These are phyloP conservation scores for Coemansia sp. DNA, from an alignment of 192 early-diverging fungal species.

Conservation along the genomic window DNA sequence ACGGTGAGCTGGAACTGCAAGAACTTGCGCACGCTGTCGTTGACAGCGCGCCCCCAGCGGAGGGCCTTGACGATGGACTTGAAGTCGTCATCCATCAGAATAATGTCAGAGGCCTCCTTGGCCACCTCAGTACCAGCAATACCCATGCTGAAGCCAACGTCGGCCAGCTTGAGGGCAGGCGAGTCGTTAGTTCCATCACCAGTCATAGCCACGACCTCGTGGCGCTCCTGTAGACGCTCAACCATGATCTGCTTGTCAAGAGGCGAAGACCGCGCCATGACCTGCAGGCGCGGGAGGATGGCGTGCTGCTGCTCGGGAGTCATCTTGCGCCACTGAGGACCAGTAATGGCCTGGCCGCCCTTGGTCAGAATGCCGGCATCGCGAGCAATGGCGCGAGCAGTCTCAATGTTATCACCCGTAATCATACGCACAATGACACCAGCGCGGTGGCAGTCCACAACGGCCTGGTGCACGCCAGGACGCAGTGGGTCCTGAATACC, in stretches of 20 bases:
- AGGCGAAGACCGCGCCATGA: constrained; percentile 92
- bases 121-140: constrained; percentile 99
- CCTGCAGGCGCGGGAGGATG: constrained; percentile 89
- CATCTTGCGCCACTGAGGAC: constrained; percentile 88
- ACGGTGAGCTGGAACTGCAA: constrained; percentile 99
- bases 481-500: constrained; percentile 98
- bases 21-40: constrained; percentile 97
- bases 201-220: constrained; percentile 96
- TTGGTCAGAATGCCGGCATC: constrained; percentile 77
- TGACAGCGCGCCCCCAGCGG: constrained; percentile 95
- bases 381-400: constrained; percentile 94
- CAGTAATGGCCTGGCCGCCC: constrained; percentile 92
- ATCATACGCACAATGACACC: constrained; percentile 98
- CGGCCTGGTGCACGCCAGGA: constrained; percentile 90
- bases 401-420: constrained; percentile 96
- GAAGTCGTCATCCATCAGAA: constrained; percentile 99
- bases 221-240: constrained; percentile 78
- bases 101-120: constrained; percentile 97
- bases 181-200: constrained; percentile 99
- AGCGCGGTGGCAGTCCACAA: constrained; percentile 80
- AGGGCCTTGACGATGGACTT: constrained; percentile 94
- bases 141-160: constrained; percentile 99
- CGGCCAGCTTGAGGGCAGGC: constrained; percentile 88
- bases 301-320: constrained; percentile 81
- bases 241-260: constrained; percentile 97